Evolutionary conservation across 768 basidiomycete species (phyloP), one percentile per base, ranked within the genome.

Genomic region (Phaffia australis): DNA sequence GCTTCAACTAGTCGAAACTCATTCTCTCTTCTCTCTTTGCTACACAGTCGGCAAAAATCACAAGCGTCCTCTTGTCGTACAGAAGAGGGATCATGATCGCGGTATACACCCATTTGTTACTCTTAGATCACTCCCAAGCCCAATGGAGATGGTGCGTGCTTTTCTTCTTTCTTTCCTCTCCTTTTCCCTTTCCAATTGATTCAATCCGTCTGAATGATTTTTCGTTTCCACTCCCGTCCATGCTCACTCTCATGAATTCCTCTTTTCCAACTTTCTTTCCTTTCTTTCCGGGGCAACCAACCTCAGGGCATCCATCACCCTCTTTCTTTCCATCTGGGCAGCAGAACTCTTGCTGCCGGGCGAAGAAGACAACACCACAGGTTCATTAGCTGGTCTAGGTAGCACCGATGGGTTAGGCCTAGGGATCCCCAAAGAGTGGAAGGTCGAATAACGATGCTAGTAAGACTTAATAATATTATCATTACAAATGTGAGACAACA

Each of bases 71-170:
- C 30, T 75, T 92, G 62, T 88, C 87, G 1, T 92, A 92, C 74
- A 82, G 87, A 56, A 89, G 91, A 74, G 80, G 84, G 15, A 86
- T 91, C 69, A 88, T 92, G 69, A 82, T 90, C 21, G 87, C 87
- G 25, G 88, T 89, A 2, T 92, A 92, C 73, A 89, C 89, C 0
- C 87, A 92, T 74, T 78, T 92, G 5, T 80, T 92, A 21, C 79
- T 69, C 11, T 29, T 69, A 8, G 61, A 63, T 30, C 46, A 60
- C 25, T 56, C 66, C 1, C 46, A 54, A 1, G 52, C n/a, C 7
- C 50, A 46, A 29, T 55, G 59, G 55, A 32, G 59, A 27, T 67
- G 60, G 55, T 42, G 25, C 21, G 29, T 62, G 16, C 9, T 4
- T 42, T 11, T 4, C 11, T 4, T 42, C 6, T 19, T 32, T 32